phyloP scores from a whole-genome alignment of 208 protist genomes.

The Wallacemonas collosoma region DNA sequence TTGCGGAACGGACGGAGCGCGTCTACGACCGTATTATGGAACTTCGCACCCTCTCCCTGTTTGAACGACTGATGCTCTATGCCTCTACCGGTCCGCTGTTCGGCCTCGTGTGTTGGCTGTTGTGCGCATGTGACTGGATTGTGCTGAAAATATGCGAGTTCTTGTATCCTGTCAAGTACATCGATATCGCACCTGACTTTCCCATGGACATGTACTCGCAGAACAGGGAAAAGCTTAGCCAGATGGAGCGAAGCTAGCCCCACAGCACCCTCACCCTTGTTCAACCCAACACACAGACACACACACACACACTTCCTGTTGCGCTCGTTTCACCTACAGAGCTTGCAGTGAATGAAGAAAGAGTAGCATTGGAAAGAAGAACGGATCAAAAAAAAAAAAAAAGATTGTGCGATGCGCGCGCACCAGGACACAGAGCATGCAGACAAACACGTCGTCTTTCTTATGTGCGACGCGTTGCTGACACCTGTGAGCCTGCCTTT shows the following conservation, averaged over 20 bases:
- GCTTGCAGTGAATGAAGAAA: too few species aligned
- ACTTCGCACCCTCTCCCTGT: constrained; percentile 55
- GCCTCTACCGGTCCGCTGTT: constrained; percentile 87
- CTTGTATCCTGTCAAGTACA: constrained; percentile 71
- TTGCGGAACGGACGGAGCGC: constrained; percentile 92
- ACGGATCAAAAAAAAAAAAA: not conserved
- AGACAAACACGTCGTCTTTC: too few species aligned
- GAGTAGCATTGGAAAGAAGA: not conserved
- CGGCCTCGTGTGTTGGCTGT: constrained; percentile 90
- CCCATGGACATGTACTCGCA: constrained; percentile 77
- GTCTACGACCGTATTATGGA: constrained; percentile 93
- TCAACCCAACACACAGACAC: not conserved
- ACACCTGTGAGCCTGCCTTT: too few species aligned
- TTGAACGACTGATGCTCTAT: constrained; percentile 85
- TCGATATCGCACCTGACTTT: constrained; percentile 94
- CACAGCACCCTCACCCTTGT: too few species aligned
- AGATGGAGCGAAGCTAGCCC: constrained; percentile 23
- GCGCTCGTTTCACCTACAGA: not conserved
- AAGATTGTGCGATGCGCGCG: not conserved
- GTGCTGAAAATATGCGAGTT: constrained; percentile 82
- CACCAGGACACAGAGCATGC: too few species aligned
- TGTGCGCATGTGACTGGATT: constrained; percentile 85
- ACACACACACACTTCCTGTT: not conserved
- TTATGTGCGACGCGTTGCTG: too few species aligned
- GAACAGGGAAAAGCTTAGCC: constrained; percentile 82